phyloP scores from a whole-genome alignment of 2,329 filamentous ascomycete species.

The Colletotrichum ledebouriae region DNA sequence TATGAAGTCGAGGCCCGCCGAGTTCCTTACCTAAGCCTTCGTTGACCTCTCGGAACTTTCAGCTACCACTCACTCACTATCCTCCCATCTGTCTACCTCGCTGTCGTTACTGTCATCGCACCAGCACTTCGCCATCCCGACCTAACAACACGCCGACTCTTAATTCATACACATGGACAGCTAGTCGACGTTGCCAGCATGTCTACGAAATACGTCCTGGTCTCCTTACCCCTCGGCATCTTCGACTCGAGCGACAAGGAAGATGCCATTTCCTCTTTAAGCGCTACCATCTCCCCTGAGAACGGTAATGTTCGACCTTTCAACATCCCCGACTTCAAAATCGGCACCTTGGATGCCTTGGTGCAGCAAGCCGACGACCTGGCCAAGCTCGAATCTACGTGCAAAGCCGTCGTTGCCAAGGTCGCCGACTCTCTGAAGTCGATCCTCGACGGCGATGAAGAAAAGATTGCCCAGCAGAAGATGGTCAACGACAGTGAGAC shows the following conservation, averaged over 20 bases:
- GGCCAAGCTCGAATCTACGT: conserved; percentile 84
- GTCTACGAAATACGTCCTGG: conserved; percentile 81
- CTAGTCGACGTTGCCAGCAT: conserved; percentile 49
- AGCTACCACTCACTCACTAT: conserved; percentile 17
- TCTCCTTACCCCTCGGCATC: conserved; percentile 91
- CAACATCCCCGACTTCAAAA: conserved; percentile 93
- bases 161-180: conserved; percentile 27
- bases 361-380: conserved; percentile 98
- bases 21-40: conserved; percentile 21
- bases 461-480: conserved; percentile 87
- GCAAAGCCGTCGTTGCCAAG: conserved; percentile 87
- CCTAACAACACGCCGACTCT: background rate
- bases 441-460: conserved; percentile 87
- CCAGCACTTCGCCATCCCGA: background rate
- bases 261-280: conserved; percentile 83
- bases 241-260: conserved; percentile 84
- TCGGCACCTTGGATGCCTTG: conserved; percentile 93
- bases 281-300: conserved; percentile 78
- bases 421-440: conserved; percentile 87
- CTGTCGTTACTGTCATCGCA: conserved; percentile 11
- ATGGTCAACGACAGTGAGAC: conserved; percentile 88
- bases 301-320: conserved; percentile 84
- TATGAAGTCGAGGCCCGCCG: background rate
- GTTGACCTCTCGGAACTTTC: conserved; percentile 10
- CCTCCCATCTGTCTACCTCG: background rate